phyloP scores from a whole-genome alignment of 1,284 basidiomycete species.

The Afroboletus lepidellus region DNA sequence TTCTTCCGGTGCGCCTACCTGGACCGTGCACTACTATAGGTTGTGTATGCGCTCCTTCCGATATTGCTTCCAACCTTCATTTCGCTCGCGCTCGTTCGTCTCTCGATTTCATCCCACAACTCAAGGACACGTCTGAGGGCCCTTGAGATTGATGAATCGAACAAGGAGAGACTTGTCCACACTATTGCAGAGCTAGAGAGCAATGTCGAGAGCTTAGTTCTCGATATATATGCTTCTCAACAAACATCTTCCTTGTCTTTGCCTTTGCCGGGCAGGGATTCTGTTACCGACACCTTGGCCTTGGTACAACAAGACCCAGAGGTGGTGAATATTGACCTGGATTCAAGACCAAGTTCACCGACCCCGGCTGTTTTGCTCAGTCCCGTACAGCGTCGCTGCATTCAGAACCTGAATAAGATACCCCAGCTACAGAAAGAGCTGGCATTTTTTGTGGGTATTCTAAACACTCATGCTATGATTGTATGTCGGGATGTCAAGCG shows the following conservation, averaged over 20 bases:
- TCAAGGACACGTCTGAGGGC: constrained; percentile 61
- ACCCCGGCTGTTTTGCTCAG: constrained; percentile 50
- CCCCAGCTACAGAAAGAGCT: constrained; percentile 65
- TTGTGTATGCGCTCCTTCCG: constrained; percentile 56
- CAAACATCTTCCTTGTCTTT: constrained; percentile 4
- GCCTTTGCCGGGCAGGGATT: background rate
- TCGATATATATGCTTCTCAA: constrained; percentile 34
- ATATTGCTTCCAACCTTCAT: constrained; percentile 62
- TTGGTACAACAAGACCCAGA: constrained; percentile 1
- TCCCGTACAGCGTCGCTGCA: constrained; percentile 50
- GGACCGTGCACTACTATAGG: constrained; percentile 34
- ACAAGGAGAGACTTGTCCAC: constrained; percentile 46
- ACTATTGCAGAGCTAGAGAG: constrained; percentile 56
- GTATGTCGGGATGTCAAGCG: constrained; percentile 62
- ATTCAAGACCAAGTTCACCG: constrained; percentile 14
- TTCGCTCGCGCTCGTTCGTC: constrained; percentile 47
- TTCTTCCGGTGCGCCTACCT: background rate
- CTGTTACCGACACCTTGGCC: background rate
- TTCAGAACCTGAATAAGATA: constrained; percentile 58
- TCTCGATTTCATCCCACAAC: constrained; percentile 50
- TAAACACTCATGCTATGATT: constrained; percentile 69
- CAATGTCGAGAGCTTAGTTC: constrained; percentile 52
- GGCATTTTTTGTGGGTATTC: constrained; percentile 55
- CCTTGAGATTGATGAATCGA: constrained; percentile 51
- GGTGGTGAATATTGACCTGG: constrained; percentile 10